Evolutionary conservation across 2,329 filamentous ascomycete species (phyloP), one percentile per base, ranked within the genome.

Genomic region (Fusarium veterinarium): DNA sequence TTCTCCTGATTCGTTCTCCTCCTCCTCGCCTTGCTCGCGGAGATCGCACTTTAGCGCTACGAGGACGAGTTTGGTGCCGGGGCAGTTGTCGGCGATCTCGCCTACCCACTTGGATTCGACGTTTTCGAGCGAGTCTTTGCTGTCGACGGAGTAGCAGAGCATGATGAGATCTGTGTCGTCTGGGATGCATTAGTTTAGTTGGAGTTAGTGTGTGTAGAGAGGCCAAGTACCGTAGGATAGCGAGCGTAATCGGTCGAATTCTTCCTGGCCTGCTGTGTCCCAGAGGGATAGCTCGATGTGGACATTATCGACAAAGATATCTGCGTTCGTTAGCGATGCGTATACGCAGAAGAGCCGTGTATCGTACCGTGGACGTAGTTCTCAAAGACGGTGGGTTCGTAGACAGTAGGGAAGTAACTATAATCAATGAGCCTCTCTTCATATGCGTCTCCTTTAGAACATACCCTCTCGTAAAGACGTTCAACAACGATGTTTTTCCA

Each of bases 211-310:
- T 12, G 38, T 25, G 8, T 42, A 14, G 33, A 48, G 20, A 8
- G n/a, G 75, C 55, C 7, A 35, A 10, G n/a, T 80, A 87, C 95
- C 96, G 83, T 99, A 99, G 55, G 95, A 98, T 61, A 99, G 90
- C 73, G 95, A 97, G 79, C 96, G 93, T 83, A 99, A 86, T 59
- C 96, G 91, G 84, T 99, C 96, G 85, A 98, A 99, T 89, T 99
- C 96, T 86, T 99, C 96, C 84, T 99, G 96, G 31, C 96, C 96
- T 42, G 96, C 96, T 0, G 96, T 99, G 83, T 99, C 96, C 96
- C 96, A 99, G 67, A 99, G 89, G 66, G 95, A 98, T 62, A 99
- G 88, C 83, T 99, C 96, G 82, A 99, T 97, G 84, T 98, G 95
- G 58, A 95, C 93, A 80, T 92, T 95, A 81, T 99, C 96, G 81